Evolutionary conservation across 2,329 filamentous ascomycete genomes (phyloP).

Genomic region (Cladosporium sp.): DNA sequence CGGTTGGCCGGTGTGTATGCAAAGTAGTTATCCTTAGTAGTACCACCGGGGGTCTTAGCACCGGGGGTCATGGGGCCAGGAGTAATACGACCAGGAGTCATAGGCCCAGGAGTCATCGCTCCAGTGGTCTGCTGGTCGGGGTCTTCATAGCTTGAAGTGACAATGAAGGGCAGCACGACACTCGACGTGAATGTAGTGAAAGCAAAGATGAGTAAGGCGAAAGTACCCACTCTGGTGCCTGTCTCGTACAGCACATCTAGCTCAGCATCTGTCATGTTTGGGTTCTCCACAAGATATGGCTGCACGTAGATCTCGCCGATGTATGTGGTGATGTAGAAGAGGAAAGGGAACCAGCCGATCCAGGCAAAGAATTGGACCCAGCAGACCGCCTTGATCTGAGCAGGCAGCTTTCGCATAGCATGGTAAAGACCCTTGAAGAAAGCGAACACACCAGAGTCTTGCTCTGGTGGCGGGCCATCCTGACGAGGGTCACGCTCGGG

Average conservation of each 20-base stretch:
- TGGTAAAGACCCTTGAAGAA: slow-evolving; percentile 80
- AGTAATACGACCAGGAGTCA: slow-evolving; percentile 36
- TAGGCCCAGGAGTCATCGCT: slow-evolving; percentile 41
- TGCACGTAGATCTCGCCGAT: slow-evolving; percentile 91
- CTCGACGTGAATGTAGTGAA: slow-evolving; percentile 80
- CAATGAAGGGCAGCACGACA: slow-evolving; percentile 79
- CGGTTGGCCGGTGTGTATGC: slow-evolving; percentile 22
- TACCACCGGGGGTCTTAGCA: slow-evolving; percentile 24
- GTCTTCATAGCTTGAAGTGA: slow-evolving; percentile 71
- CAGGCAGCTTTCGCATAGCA: slow-evolving; percentile 75
- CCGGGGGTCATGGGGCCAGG: slow-evolving; percentile 26
- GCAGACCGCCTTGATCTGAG: slow-evolving; percentile 80
- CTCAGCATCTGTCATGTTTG: slow-evolving; percentile 72
- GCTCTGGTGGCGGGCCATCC: slow-evolving; percentile 62
- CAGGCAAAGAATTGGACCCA: slow-evolving; percentile 67
- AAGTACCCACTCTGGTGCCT: slow-evolving; percentile 82
- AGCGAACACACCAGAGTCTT: slow-evolving; percentile 65
- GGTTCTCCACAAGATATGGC: slow-evolving; percentile 73
- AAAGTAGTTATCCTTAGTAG: slow-evolving; percentile 29
- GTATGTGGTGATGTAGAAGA: slow-evolving; percentile 91
- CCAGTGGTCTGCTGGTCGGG: slow-evolving; percentile 35
- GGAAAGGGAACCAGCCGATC: slow-evolving; percentile 92
- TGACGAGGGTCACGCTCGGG: slow-evolving; percentile 77
- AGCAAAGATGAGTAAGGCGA: slow-evolving; percentile 85
- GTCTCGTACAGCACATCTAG: slow-evolving; percentile 79